Conservation (phyloP, 257 asterid genomes). For the Solanum acaule region DNA sequence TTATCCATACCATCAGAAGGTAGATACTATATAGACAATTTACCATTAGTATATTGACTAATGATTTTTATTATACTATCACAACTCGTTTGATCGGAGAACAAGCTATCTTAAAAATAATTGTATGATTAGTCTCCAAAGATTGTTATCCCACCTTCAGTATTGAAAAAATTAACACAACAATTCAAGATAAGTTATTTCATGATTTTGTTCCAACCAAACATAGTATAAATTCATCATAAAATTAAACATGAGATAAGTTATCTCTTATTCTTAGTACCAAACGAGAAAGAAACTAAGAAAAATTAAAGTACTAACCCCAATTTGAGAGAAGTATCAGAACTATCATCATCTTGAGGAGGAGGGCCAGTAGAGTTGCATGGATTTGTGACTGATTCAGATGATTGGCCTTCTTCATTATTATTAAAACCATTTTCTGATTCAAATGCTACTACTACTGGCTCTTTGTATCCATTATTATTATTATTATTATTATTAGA, state of each 20-base stretch:
- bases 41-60: too few relatives aligned
- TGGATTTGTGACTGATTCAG: constrained; percentile 53
- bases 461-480: neutral
- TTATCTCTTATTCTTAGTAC: too few relatives aligned
- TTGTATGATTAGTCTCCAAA: neutral
- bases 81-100: neutral
- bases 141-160: neutral
- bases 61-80: too few relatives aligned
- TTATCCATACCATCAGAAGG: neutral
- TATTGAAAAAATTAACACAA: neutral
- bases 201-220: neutral
- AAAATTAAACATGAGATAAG: too few relatives aligned
- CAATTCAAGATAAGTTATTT: rapidly evolving
- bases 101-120: neutral
- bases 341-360: constrained; percentile 56
- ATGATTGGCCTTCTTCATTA: constrained; percentile 65
- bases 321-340: constrained; percentile 65
- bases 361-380: constrained; percentile 44
- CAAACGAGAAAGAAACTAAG: too few relatives aligned
- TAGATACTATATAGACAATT: neutral
- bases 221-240: too few relatives aligned
- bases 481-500: constrained; percentile 10
- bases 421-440: constrained; percentile 22
- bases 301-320: constrained; percentile 38
- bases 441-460: constrained; percentile 16